Evolutionary conservation across 2,329 filamentous ascomycete genomes (phyloP).

Genomic region (Penicillium sp.): DNA sequence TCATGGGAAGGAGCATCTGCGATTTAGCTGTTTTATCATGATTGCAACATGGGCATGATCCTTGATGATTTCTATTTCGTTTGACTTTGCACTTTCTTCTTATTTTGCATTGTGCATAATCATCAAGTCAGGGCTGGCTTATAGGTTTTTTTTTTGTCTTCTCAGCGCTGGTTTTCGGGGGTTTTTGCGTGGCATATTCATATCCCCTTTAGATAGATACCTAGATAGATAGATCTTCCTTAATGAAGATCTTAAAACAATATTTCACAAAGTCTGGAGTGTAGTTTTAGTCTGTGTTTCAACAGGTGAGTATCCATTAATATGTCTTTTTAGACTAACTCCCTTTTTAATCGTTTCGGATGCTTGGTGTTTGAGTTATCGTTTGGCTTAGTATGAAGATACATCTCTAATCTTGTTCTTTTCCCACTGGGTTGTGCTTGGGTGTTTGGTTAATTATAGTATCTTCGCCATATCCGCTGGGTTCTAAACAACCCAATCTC

Average conservation of each 20-base stretch:
- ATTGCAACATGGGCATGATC: constrained; percentile 13
- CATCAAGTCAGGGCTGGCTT: constrained; percentile 10
- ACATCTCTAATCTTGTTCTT: too few species aligned
- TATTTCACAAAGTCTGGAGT: neutral
- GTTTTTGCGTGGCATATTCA: constrained; percentile 7
- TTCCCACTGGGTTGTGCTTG: too few species aligned
- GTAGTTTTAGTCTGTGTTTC: neutral
- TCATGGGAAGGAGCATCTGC: constrained; percentile 12
- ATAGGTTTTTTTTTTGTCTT: constrained; percentile 10
- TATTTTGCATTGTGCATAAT: constrained; percentile 13
- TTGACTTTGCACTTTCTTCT: constrained; percentile 8
- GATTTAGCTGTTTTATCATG: constrained; percentile 17
- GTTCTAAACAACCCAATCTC: too few species aligned
- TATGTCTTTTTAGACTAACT: too few species aligned
- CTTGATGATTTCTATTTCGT: constrained; percentile 12
- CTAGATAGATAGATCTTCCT: constrained; percentile 19
- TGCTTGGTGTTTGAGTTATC: too few species aligned
- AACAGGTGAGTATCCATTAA: neutral
- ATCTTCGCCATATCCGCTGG: too few species aligned
- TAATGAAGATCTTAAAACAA: constrained; percentile 1
- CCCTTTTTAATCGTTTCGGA: too few species aligned
- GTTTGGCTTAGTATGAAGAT: too few species aligned
- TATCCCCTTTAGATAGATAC: constrained; percentile 22
- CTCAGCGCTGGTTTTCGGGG: constrained; percentile 8
- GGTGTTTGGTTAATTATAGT: too few species aligned